These are phyloP conservation scores for Pyrenophora seminiperda DNA, from an alignment of 2,329 filamentous ascomycete genomes.

Conservation along the genomic window DNA sequence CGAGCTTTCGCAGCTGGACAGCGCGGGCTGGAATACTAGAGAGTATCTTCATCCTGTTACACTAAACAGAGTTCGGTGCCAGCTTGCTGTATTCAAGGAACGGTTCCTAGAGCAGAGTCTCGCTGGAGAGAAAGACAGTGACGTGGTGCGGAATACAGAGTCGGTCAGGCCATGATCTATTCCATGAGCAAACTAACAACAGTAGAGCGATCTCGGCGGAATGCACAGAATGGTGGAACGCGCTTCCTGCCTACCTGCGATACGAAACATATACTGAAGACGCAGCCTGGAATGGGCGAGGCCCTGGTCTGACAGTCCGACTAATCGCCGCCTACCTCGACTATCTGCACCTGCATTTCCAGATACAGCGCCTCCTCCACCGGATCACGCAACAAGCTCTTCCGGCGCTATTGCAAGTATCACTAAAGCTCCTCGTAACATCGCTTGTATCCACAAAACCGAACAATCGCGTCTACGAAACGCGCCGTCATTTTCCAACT, in stretches of 20 bases:
- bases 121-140: conserved; percentile 37
- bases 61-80: conserved; percentile 35
- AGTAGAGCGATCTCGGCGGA: conserved; percentile 36
- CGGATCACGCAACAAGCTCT: conserved; percentile 40
- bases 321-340: conserved; percentile 43
- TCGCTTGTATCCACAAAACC: conserved; percentile 42
- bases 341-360: conserved; percentile 42
- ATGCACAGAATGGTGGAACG: conserved; percentile 36
- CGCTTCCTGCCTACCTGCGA: conserved; percentile 37
- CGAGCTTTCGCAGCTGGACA: conserved; percentile 36
- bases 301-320: conserved; percentile 30
- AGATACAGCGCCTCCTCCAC: conserved; percentile 42
- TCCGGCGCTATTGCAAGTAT: conserved; percentile 39
- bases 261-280: conserved; percentile 46
- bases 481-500: conserved; percentile 40
- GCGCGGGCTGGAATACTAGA: conserved; percentile 41
- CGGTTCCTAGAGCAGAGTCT: conserved; percentile 41
- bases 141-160: conserved; percentile 39
- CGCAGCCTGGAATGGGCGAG: conserved; percentile 34
- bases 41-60: conserved; percentile 34
- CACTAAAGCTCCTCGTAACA: conserved; percentile 41
- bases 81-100: conserved; percentile 39
- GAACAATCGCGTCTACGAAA: conserved; percentile 36
- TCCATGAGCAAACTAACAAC: conserved; percentile 5
- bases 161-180: conserved; percentile 15